Evolutionary conservation across 2,329 filamentous ascomycete species (phyloP).

Genomic region (Cordyceps fumosorosea): DNA sequence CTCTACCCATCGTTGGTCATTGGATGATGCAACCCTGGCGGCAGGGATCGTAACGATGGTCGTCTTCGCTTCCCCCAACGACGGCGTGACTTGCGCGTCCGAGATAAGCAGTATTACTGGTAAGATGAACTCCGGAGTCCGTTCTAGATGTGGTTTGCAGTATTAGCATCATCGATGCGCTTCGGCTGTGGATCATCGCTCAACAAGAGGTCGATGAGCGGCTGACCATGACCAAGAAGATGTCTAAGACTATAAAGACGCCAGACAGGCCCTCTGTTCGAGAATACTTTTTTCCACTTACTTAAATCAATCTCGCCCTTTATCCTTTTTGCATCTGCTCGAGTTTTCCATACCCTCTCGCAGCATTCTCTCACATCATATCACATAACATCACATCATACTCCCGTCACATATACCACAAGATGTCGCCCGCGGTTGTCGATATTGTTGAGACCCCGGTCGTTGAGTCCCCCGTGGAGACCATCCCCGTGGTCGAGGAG

Average conservation of each 20-base stretch:
- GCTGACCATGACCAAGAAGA: neutral
- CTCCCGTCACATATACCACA: neutral
- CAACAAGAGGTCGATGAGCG: neutral
- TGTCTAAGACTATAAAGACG: constrained; percentile 8
- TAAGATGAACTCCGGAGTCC: constrained; percentile 1
- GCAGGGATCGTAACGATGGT: neutral
- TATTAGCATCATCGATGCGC: neutral
- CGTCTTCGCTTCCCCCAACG: neutral
- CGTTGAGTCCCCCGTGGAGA: constrained; percentile 2
- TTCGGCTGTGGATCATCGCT: constrained; percentile 1
- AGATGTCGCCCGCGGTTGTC: constrained; percentile 7
- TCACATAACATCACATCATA: neutral
- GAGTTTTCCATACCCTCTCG: neutral
- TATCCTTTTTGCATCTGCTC: neutral
- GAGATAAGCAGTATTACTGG: constrained; percentile 14
- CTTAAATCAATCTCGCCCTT: neutral
- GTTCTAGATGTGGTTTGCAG: constrained; percentile 6
- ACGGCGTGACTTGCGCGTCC: neutral
- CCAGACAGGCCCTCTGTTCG: neutral
- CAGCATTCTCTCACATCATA: neutral
- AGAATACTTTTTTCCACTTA: neutral
- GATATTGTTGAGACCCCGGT: constrained; percentile 9
- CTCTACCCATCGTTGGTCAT: neutral
- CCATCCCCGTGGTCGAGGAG: neutral
- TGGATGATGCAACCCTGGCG: neutral